Evolutionary conservation across 306 rosid genomes (phyloP).

Genomic region (Ceratonia siliqua): DNA sequence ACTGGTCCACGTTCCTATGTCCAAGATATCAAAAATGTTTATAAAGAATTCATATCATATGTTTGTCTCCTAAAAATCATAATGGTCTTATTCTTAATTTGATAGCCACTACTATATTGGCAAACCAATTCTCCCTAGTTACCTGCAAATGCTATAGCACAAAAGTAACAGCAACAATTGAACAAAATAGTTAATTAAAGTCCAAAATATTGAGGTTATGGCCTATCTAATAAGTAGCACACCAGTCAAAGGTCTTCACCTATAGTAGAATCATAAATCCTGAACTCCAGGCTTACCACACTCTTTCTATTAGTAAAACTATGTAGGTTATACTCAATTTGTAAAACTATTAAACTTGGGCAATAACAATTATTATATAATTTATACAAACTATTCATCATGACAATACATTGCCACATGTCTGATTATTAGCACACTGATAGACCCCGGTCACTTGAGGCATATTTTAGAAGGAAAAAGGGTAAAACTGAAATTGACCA

Average conservation of each 20-base stretch:
- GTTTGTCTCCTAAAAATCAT: slow-evolving; percentile 1
- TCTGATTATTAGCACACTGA: neutral
- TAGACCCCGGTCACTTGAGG: too few relatives aligned
- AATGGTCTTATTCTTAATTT: slow-evolving; percentile 4
- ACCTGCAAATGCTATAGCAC: slow-evolving; percentile 1
- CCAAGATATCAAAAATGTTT: slow-evolving; percentile 35
- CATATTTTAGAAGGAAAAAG: too few relatives aligned
- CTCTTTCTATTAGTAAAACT: neutral
- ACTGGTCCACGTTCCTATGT: slow-evolving; percentile 64
- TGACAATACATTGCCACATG: neutral
- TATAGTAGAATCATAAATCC: slow-evolving; percentile 21
- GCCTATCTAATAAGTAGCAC: neutral
- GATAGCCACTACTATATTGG: slow-evolving; percentile 26
- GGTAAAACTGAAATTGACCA: too few relatives aligned
- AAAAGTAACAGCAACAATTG: neutral
- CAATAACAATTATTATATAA: neutral
- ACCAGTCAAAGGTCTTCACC: neutral
- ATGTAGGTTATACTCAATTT: neutral
- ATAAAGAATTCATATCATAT: slow-evolving; percentile 10
- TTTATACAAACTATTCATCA: slow-evolving; percentile 13
- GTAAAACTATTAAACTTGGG: neutral
- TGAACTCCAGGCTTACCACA: neutral
- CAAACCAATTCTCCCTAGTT: slow-evolving; percentile 10
- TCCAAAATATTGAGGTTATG: slow-evolving; percentile 6
- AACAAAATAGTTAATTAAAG: neutral